phyloP scores from a whole-genome alignment of 108 stramenopile species.

The Fragilaria crotonensis region DNA sequence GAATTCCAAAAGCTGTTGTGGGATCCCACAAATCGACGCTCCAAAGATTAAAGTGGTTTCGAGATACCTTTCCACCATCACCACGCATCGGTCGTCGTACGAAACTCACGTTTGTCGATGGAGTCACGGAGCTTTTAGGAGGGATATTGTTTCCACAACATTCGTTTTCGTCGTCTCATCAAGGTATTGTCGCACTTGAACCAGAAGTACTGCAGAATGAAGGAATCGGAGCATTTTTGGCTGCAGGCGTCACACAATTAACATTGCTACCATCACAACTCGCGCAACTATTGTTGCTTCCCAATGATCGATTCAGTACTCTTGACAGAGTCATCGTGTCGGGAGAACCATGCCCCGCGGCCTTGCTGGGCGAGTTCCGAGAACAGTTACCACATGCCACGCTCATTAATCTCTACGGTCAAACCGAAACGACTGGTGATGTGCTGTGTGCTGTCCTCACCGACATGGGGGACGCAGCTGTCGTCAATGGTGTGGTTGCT shows the following conservation, averaged over 20 bases:
- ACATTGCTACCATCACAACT: constrained; percentile 31
- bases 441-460: constrained; percentile 22
- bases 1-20: constrained; percentile 3
- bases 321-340: constrained; percentile 29
- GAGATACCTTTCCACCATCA: constrained; percentile 7
- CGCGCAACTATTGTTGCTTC: constrained; percentile 5
- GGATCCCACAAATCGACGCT: constrained; percentile 18
- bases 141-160: constrained; percentile 10
- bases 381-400: not conserved
- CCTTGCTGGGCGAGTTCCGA: constrained; percentile 5
- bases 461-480: constrained; percentile 4
- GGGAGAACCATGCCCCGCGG: constrained; percentile 20
- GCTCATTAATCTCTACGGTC: constrained; percentile 36
- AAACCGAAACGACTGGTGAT: constrained; percentile 38
- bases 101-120: constrained; percentile 38
- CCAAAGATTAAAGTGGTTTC: constrained; percentile 17
- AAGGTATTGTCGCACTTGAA: not conserved
- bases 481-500: constrained; percentile 18
- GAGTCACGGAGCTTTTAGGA: constrained; percentile 26
- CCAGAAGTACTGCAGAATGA: not conserved
- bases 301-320: not conserved
- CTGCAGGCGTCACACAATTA: not conserved
- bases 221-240: not conserved
- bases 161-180: not conserved
- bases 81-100: constrained; percentile 21